Base-by-base conservation (phyloP, 2,329 filamentous ascomycete species). In the Calonectria henricotiae region DNA sequence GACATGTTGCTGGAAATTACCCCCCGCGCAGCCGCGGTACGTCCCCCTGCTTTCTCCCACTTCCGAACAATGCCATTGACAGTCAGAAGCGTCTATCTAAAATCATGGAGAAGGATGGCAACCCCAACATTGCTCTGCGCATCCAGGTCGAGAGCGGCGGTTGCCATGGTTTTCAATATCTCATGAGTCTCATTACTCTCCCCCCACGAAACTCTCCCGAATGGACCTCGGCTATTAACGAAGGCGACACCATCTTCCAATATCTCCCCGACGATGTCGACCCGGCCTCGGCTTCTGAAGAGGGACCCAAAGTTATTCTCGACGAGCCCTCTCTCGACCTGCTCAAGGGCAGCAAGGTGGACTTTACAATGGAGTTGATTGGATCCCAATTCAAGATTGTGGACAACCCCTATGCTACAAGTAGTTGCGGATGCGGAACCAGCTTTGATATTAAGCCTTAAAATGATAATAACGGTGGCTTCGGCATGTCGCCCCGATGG, bases 151-250 rank as follows among this genome's bases (percentile, higher is more conserved):
- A 97, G 79, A 94, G 93, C 67, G 96, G 96, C 73, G 96, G 96
- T 67, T 99, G 96, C 82, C 96, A 99, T 83, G 96, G 96, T 61
- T 99, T 99, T 82, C 96, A 99, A 81, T 99, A 99, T 80, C 85
- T 97, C 55, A 98, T 99, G 94, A 94, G 92, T 17, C 88, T 98
- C 4, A 92, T 94, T 2, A 90, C 89, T 0, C 83, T 92, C 1
- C 90, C 90, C 0, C 71, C 79, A 6, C 76, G 80, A 55, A 79
- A 80, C 17, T 71, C 80, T 0, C 76, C 80, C 5, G 77, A 82
- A 32, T 79, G 78, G 75, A 76, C 81, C 7, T 78, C 83, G 1
- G 74, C 79, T 6, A 75, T 88, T 7, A 81, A 89, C 30, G 91
- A 95, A 70, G 96, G 98, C 77, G 96, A 99, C 80, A 96, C 93